Conservation (phyloP, 2,329 filamentous ascomycete species). For the Penicillium sp. region DNA sequence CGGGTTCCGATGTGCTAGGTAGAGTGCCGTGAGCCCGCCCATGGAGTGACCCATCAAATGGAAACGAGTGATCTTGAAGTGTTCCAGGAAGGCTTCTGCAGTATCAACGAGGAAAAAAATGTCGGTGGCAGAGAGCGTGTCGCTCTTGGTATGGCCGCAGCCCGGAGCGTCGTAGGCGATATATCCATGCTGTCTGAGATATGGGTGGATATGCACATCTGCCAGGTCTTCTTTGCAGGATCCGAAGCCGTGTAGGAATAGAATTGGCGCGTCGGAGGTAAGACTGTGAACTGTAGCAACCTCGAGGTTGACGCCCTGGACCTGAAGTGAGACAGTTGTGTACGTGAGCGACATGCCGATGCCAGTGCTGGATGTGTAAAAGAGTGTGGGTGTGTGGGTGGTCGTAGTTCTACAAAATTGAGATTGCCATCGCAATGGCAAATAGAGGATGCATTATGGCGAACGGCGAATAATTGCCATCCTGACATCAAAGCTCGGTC, state of each 20-base stretch:
- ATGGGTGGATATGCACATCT: constrained; percentile 20
- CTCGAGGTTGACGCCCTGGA: constrained; percentile 24
- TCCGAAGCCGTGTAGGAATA: constrained; percentile 33
- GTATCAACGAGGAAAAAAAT: constrained; percentile 32
- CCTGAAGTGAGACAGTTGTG: constrained; percentile 17
- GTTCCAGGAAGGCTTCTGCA: constrained; percentile 21
- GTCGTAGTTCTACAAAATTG: neutral
- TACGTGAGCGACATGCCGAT: constrained; percentile 16
- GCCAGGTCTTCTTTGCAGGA: constrained; percentile 32
- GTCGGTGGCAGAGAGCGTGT: constrained; percentile 22
- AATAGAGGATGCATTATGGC: neutral
- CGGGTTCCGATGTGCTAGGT: constrained; percentile 21
- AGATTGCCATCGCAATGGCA: neutral
- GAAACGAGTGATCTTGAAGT: constrained; percentile 24
- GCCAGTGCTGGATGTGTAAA: neutral
- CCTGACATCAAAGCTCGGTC: constrained; percentile 7
- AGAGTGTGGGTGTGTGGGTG: neutral
- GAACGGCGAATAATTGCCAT: neutral
- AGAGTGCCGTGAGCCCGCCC: constrained; percentile 28
- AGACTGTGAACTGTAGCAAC: constrained; percentile 26
- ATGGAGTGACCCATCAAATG: constrained; percentile 34
- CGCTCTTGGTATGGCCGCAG: constrained; percentile 25
- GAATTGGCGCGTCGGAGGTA: constrained; percentile 21
- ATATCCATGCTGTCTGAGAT: constrained; percentile 20
- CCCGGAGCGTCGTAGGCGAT: constrained; percentile 30